Evolutionary conservation across 106 monocot genomes (phyloP).

Genomic region (Dioscorea dumetorum): DNA sequence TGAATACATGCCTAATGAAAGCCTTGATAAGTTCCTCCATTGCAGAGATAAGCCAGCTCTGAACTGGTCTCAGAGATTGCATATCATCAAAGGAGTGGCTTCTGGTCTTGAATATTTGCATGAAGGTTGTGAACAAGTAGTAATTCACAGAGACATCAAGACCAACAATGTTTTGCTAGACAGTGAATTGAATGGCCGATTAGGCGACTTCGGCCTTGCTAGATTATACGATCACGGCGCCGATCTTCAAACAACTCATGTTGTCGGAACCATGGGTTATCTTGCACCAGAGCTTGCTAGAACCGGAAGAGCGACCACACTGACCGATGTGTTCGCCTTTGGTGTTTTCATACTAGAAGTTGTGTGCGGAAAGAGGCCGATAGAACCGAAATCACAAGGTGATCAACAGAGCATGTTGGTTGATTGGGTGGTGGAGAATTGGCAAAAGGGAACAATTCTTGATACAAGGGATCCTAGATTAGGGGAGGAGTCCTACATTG

Average conservation of each 20-base stretch:
- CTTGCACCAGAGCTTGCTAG: slow-evolving; percentile 14
- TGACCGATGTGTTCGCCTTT: slow-evolving; percentile 17
- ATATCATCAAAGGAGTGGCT: slow-evolving; percentile 7
- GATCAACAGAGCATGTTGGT: not conserved
- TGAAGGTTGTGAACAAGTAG: not conserved
- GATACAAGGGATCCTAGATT: slow-evolving; percentile 6
- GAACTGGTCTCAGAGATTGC: slow-evolving; percentile 3
- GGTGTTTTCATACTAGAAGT: slow-evolving; percentile 19
- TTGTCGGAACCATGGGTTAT: slow-evolving; percentile 17
- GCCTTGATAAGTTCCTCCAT: slow-evolving; percentile 7
- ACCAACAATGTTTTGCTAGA: slow-evolving; percentile 24
- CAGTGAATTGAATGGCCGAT: slow-evolving; percentile 13
- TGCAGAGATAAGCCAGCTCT: not conserved
- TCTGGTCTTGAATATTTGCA: slow-evolving; percentile 6
- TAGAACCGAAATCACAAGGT: not conserved
- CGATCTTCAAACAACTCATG: not conserved
- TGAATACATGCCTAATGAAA: slow-evolving; percentile 9
- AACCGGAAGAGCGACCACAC: slow-evolving; percentile 11
- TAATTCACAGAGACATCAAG: slow-evolving; percentile 22
- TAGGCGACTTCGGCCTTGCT: slow-evolving; percentile 25
- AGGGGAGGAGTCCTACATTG: not conserved
- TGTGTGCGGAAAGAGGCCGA: slow-evolving; percentile 17
- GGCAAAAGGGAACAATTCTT: slow-evolving; percentile 6
- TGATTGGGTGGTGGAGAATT: slow-evolving; percentile 8
- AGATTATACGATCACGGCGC: slow-evolving; percentile 2